Evolutionary conservation across 257 asterid species (phyloP).

Genomic region (Haberlea rhodopensis): DNA sequence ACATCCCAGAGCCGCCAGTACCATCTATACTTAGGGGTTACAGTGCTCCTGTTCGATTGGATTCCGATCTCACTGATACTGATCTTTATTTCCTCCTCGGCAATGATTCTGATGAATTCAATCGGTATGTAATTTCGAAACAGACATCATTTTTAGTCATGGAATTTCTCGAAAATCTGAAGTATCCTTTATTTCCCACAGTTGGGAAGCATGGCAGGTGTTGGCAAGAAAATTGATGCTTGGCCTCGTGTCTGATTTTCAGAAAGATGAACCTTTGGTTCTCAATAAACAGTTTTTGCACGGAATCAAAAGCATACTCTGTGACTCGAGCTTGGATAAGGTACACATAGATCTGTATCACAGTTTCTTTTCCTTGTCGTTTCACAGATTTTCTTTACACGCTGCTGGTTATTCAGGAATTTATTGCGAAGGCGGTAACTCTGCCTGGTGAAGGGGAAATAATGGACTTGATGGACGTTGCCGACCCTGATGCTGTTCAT

Average conservation of each 20-base stretch:
- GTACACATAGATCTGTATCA: conserved; percentile 27
- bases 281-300: conserved; percentile 65
- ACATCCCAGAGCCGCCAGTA: conserved; percentile 52
- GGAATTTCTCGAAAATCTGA: conserved; percentile 1
- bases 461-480: conserved; percentile 83
- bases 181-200: conserved; percentile 25
- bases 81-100: conserved; percentile 78
- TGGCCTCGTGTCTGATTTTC: conserved; percentile 65
- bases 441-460: conserved; percentile 81
- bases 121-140: conserved; percentile 48
- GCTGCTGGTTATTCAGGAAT: conserved; percentile 46
- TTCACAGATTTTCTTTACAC: conserved; percentile 16
- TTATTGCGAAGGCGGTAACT: conserved; percentile 77
- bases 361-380: neutral
- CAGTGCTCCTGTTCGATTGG: conserved; percentile 80
- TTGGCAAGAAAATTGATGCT: conserved; percentile 81
- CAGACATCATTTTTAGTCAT: neutral
- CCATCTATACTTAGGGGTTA: conserved; percentile 78
- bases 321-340: conserved; percentile 68
- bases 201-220: conserved; percentile 89
- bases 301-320: conserved; percentile 63
- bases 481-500: conserved; percentile 91
- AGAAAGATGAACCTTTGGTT: conserved; percentile 57
- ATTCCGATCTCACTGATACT: conserved; percentile 67
- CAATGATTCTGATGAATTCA: conserved; percentile 80